A percentile compares a stretch with the other conserved stretches of the same genome.
Evolutionary conservation across 139 green algal genomes (phyloP).

Genomic region (Chloropicon primus): DNA sequence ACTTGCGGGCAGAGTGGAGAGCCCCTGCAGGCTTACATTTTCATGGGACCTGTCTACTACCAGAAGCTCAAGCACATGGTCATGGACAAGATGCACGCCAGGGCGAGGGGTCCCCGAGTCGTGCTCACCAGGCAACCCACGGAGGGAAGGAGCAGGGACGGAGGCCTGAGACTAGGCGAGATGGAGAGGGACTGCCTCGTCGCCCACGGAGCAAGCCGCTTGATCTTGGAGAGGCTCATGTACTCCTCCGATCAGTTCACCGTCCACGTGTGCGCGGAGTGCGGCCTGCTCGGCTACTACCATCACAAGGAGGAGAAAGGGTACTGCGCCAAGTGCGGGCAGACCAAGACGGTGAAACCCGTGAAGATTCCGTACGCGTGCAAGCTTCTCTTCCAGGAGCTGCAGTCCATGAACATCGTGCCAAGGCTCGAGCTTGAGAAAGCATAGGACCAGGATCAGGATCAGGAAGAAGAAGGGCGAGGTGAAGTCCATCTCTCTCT

Average conservation of each 20-base stretch:
- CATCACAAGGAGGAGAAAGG: slow-evolving; percentile 40
- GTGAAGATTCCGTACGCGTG: slow-evolving; percentile 91
- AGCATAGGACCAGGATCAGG: neutral
- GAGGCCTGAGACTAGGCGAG: slow-evolving; percentile 64
- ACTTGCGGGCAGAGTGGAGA: slow-evolving; percentile 79
- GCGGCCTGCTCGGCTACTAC: slow-evolving; percentile 83
- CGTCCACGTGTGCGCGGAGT: slow-evolving; percentile 87
- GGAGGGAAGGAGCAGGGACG: slow-evolving; percentile 82
- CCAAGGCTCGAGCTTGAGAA: neutral
- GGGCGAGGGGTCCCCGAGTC: slow-evolving; percentile 43
- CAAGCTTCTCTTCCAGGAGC: slow-evolving; percentile 96
- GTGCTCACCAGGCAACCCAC: slow-evolving; percentile 95
- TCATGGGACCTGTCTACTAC: slow-evolving; percentile 99
- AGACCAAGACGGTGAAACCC: slow-evolving; percentile 71
- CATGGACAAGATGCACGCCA: slow-evolving; percentile 97
- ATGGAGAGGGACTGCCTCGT: slow-evolving; percentile 48
- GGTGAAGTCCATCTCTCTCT: too few relatives aligned
- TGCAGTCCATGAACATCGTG: slow-evolving; percentile 71
- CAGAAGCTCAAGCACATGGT: slow-evolving; percentile 99
- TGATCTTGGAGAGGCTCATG: slow-evolving; percentile 97
- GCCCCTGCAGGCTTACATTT: slow-evolving; percentile 90
- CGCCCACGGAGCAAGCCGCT: slow-evolving; percentile 68
- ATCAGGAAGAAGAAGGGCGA: neutral
- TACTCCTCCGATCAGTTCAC: slow-evolving; percentile 88
- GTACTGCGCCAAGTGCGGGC: slow-evolving; percentile 60